Evolutionary conservation across 441 rosid species (phyloP), one percentile per base, ranked within the genome.

Genomic region (Francoa sonchifolia): DNA sequence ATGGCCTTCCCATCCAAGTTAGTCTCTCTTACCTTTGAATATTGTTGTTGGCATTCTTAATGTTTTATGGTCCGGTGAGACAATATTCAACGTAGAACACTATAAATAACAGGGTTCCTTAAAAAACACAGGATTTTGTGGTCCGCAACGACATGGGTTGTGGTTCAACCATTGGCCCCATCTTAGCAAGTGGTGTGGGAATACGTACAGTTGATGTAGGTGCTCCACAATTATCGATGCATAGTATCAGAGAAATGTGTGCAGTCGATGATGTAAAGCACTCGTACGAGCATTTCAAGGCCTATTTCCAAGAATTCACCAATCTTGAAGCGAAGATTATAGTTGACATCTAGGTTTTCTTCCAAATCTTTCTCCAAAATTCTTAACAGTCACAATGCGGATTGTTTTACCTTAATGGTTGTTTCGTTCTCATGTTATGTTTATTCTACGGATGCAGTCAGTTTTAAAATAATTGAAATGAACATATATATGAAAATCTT

Each of bases 151-250:
- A 87, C 69, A 76, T 87, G 87, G 62, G 62, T 3, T 92, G 99
- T 1, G 99, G 97, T 22, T 87, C 99, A 8, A 92, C 99, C 55
- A 92, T 87, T 4, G 95, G 99, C 39, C 99, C 96, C 1, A 92
- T 92, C 52, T 55, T 92, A 30, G 94, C 96, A 12, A 87, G 99
- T 42, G 88, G 94, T 8, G 80, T 81, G 27, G 96, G 99, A 45
- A 83, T 92, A 61, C 86, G 96, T 6, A 80, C 99, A 0, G 95
- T 92, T 27, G 99, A 87, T 52, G 90, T 92, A 0, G 99, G 96
- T 20, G 95, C 96, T 19, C 97, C 97, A 0, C 96, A 87, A 48
- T 67, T 87, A 39, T 87, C 96, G 0, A 87, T 92, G 99, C 96
- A 92, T 63, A 87, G 99, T 59, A 87, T 87, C 46, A 68, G 97